phyloP scores from a whole-genome alignment of 345 rosid species.

The Tarenaya hassleriana region DNA sequence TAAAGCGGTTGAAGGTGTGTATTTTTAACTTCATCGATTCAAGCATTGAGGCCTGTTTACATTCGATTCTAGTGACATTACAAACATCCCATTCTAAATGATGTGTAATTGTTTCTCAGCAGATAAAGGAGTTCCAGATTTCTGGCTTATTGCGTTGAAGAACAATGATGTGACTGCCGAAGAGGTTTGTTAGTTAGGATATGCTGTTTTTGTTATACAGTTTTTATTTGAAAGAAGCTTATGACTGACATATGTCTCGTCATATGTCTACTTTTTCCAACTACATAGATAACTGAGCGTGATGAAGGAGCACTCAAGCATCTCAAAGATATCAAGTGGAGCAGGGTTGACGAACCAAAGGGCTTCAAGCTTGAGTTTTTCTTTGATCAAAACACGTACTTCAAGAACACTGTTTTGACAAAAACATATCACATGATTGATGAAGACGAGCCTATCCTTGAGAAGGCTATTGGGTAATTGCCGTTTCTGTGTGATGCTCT shows the following conservation, averaged over 20 bases:
- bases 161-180: constrained; percentile 69
- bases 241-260: not conserved
- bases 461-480: constrained; percentile 78
- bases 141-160: constrained; percentile 83
- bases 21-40: too few species aligned
- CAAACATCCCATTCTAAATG: too few species aligned
- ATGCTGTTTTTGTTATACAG: not conserved
- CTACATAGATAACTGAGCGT: constrained; percentile 58
- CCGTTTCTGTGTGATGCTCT: constrained; percentile 3
- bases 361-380: constrained; percentile 89
- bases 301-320: constrained; percentile 82
- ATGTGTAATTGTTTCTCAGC: constrained; percentile 15
- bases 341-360: constrained; percentile 65
- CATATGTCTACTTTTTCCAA: not conserved
- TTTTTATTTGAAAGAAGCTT: not conserved
- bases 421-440: constrained; percentile 93
- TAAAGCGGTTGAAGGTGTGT: constrained; percentile 46
- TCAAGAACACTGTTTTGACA: constrained; percentile 65
- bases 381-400: constrained; percentile 70
- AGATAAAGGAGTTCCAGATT: constrained; percentile 91
- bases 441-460: constrained; percentile 84
- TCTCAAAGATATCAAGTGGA: constrained; percentile 79
- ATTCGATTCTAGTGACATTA: too few species aligned
- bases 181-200: constrained; percentile 45
- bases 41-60: too few species aligned